Conservation (phyloP, 2,329 filamentous ascomycete genomes). For the Metarhizium brunneum region DNA sequence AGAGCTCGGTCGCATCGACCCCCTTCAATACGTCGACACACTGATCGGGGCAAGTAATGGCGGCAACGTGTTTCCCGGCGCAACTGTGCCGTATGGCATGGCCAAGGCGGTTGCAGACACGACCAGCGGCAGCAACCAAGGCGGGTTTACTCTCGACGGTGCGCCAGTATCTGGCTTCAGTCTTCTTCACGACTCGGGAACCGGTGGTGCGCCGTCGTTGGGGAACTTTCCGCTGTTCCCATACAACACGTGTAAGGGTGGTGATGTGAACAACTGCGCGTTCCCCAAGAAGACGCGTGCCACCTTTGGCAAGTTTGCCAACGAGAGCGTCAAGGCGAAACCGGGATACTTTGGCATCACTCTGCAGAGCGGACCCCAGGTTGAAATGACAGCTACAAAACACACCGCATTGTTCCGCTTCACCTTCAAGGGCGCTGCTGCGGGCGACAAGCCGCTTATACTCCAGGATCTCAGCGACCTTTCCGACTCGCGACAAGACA, state of each 20-base stretch:
- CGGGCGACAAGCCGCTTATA: conserved; percentile 43
- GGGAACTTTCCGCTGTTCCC: conserved; percentile 69
- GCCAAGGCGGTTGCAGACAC: conserved; percentile 47
- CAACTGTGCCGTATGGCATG: conserved; percentile 37
- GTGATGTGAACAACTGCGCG: conserved; percentile 52
- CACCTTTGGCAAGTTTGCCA: conserved; percentile 34
- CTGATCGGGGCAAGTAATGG: conserved; percentile 24
- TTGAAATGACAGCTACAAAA: conserved; percentile 61
- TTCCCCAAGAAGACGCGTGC: conserved; percentile 41
- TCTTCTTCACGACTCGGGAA: conserved; percentile 49
- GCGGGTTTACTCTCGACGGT: conserved; percentile 45
- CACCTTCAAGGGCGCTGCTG: conserved; percentile 40
- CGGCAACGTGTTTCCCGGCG: conserved; percentile 35
- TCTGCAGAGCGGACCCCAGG: conserved; percentile 45
- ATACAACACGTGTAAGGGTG: conserved; percentile 49
- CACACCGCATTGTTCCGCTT: conserved; percentile 58
- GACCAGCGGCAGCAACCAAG: conserved; percentile 37
- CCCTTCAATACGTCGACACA: conserved; percentile 22
- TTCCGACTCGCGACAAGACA: conserved; percentile 47
- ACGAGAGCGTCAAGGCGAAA: conserved; percentile 42
- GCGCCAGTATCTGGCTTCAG: conserved; percentile 44
- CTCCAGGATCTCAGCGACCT: conserved; percentile 58
- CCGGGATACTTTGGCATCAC: conserved; percentile 59
- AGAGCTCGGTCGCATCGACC: conserved; percentile 7
- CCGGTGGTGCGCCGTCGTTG: conserved; percentile 49